Base-by-base conservation (phyloP, 345 rosid species). In the Salix udensis region DNA sequence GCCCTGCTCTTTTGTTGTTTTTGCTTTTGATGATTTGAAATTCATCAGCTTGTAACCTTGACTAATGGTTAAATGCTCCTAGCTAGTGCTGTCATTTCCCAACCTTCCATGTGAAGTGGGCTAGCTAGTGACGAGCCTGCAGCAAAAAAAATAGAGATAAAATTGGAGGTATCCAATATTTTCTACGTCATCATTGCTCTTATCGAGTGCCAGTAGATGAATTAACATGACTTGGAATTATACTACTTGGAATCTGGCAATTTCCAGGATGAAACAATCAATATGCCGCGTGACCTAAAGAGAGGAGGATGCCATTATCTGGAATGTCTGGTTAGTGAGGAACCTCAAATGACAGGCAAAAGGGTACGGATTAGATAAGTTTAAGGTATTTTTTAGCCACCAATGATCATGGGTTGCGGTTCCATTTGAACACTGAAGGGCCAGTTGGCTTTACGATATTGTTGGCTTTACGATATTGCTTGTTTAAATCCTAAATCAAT, bases 391-490 rank as follows among this genome's bases (percentile, higher is more conserved):
- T 34, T 31, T 50, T 16, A 37, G 68, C 68, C 30, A 6, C 18
- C 23, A 50, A 34, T 31, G 40, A 8, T 72, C 72, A 30, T 40
- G 18, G 18, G 36, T 9, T 11, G 40, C 48, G 30, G 72, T 19
- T 40, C 80, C 60, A 26, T 37, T 60, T 53, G 68, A 53, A 21
- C 24, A 39, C 52, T 13, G 68, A 58, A 67, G 62, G 77, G 65
- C 65, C 71, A 24, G 68, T 58, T 30, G 2, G 44, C 34, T 31
- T 31, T 4, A 31, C 5, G 34, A 31, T 31, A 31, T 31, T 31
- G 68, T 58, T 30, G 2, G 44, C 34, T 31, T 31, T 4, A 31
- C 34, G 34, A 31, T 31, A 31, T 31, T 31, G 34, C 4, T 31
- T 31, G 34, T 31, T 31, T 31, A 31, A 31, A 31, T 31, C 34